Evolutionary conservation across 176 grass and related monocot genomes (phyloP), one percentile per base, ranked within the genome.

Genomic region (Musa acuminata): DNA sequence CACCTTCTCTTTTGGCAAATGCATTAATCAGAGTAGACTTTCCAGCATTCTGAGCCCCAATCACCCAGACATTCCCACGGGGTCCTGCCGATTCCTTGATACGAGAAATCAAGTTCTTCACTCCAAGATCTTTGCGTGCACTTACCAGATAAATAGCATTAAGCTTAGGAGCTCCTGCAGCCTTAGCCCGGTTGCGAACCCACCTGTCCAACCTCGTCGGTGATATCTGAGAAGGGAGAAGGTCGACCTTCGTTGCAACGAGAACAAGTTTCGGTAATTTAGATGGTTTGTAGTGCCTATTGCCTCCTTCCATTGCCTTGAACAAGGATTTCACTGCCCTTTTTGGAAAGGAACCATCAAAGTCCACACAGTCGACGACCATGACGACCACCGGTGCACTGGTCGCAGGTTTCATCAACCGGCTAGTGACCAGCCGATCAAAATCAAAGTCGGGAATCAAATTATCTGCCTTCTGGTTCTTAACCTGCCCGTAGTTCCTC

Each of bases 1-100:
- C 87, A 64, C 84, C 94, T 75, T 88, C 83, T 60, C 87, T 86
- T 78, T 97, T 93, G 55, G 94, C 86, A 75, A 97, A 88, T 7
- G 85, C 94, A 80, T 97, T 97, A 62, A 97, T 97, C 19, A 97
- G 62, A 2, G 93, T 97, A 16, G 93, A 97, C 83, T 97, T 97
- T 3, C 93, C 93, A 51, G 90, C 93, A 85, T 97, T 97, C 84
- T 97, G 90, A 22, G 93, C 94, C 12, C 94, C 94, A 72, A 97
- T 90, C 65, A 97, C 87, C 94, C 94, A 97, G 65, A 93, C 94
- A 25, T 97, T 97, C 76, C 94, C 91, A 14, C 90, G 81, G 24
- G 94, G 90, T 21, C 94, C 94, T 1, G 94, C 90, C 35, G 81
- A 62, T n/a, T 89, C 78, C 74, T 97, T 97, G 49, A 93, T 87